These are phyloP conservation scores for Hyphodiscus sp. DNA, from an alignment of 2,329 filamentous ascomycete species.

Conservation along the genomic window DNA sequence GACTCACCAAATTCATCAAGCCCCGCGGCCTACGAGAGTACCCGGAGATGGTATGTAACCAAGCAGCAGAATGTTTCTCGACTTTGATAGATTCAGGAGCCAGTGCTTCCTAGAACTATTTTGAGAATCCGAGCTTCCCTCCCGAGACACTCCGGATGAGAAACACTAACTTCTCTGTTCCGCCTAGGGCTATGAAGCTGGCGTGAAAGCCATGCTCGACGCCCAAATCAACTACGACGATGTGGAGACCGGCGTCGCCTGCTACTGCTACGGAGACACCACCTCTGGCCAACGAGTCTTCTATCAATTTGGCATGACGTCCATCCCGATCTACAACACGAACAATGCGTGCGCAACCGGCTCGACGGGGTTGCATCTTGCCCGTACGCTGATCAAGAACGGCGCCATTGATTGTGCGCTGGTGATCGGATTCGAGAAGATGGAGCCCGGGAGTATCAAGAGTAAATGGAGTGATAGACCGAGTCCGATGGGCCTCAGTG, in stretches of 20 bases:
- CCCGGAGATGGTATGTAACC: too few species aligned
- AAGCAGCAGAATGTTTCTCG: too few species aligned
- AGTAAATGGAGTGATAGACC: conserved; percentile 78
- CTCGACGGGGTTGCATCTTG: conserved; percentile 85
- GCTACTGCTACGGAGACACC: conserved; percentile 95
- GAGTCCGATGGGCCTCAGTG: conserved; percentile 68
- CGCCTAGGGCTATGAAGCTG: conserved; percentile 70
- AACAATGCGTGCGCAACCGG: conserved; percentile 99
- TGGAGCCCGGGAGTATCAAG: conserved; percentile 83
- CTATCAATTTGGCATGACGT: conserved; percentile 97
- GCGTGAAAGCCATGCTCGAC: conserved; percentile 49
- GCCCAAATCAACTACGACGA: conserved; percentile 95
- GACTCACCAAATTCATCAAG: too few species aligned
- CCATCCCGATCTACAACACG: conserved; percentile 94
- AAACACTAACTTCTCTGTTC: too few species aligned
- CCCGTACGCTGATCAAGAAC: conserved; percentile 67
- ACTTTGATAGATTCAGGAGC: too few species aligned
- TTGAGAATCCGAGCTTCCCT: too few species aligned
- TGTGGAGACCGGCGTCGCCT: conserved; percentile 90
- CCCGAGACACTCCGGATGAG: too few species aligned
- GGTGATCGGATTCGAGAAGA: conserved; percentile 96
- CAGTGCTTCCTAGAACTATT: too few species aligned
- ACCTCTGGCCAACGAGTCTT: conserved; percentile 95
- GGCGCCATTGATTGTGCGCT: conserved; percentile 83
- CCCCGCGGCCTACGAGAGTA: too few species aligned